Conservation (phyloP, 1,284 basidiomycete genomes). For the Pseudozyma tsukubaensis region DNA sequence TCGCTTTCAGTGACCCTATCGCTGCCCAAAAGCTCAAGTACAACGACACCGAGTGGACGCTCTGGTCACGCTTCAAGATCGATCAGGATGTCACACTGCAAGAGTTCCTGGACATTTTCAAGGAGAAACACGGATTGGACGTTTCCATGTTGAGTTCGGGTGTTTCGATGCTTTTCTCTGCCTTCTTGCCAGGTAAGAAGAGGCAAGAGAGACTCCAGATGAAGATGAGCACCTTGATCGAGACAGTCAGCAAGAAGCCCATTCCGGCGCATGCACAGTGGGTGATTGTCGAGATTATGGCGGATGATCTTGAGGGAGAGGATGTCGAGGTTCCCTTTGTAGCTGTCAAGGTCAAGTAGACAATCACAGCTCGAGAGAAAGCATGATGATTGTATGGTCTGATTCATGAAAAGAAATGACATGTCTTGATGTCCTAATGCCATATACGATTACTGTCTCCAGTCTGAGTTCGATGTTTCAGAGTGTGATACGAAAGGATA, state of each 20-base stretch:
- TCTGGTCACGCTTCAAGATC: conserved; percentile 95
- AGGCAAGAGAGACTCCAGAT: conserved; percentile 64
- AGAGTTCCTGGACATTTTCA: conserved; percentile 87
- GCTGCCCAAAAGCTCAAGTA: conserved; percentile 74
- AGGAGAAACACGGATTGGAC: conserved; percentile 84
- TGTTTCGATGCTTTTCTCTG: conserved; percentile 96
- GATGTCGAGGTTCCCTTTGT: conserved; percentile 70
- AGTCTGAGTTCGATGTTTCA: neutral
- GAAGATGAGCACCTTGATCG: conserved; percentile 87
- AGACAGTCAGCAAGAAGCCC: conserved; percentile 78
- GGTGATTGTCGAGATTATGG: conserved; percentile 93
- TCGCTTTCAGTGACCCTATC: conserved; percentile 98
- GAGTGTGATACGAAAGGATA: neutral
- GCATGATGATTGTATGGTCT: neutral
- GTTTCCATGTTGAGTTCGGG: conserved; percentile 96
- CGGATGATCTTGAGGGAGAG: conserved; percentile 87
- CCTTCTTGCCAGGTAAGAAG: conserved; percentile 64
- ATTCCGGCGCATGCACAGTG: conserved; percentile 73
- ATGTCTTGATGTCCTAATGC: too few relatives aligned
- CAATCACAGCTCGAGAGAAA: neutral
- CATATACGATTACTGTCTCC: neutral
- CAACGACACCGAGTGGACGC: conserved; percentile 86
- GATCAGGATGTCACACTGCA: conserved; percentile 87
- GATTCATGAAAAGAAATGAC: neutral
- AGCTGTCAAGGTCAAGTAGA: conserved; percentile 57